Percentiles rank a stretch among this genome's conserved stretches.
These are phyloP conservation scores for Tolypocladium guangdongense DNA, from an alignment of 2,329 filamentous ascomycete genomes.

Conservation along the genomic window DNA sequence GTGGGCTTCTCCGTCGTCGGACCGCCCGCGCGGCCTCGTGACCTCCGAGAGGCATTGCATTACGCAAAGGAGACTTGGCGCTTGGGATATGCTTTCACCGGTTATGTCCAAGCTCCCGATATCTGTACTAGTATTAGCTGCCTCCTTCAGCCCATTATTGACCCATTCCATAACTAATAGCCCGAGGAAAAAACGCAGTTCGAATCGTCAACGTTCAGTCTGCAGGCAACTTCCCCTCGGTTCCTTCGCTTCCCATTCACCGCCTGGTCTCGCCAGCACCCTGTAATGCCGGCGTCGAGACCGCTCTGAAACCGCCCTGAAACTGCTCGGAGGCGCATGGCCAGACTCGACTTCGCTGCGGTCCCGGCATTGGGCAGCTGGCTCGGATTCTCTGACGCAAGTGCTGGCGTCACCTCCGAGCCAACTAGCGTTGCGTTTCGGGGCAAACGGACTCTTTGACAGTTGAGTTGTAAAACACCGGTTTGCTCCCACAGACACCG, in stretches of 20 bases:
- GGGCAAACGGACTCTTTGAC: not conserved
- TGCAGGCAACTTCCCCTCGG: not conserved
- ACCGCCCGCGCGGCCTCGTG: not conserved
- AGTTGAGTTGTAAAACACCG: not conserved
- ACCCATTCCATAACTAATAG: not conserved
- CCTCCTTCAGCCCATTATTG: not conserved
- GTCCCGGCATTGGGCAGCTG: not conserved
- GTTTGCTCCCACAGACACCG: not conserved
- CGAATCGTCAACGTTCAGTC: not conserved
- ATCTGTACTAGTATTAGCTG: not conserved
- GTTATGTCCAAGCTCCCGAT: not conserved
- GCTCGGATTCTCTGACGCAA: not conserved
- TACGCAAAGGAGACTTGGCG: not conserved
- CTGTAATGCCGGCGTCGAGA: constrained; percentile 9
- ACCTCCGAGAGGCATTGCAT: not conserved
- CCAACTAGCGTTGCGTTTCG: not conserved
- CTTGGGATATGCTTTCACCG: not conserved
- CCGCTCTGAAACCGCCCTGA: constrained; percentile 15
- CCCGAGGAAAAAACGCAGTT: not conserved
- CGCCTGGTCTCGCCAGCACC: constrained; percentile 5
- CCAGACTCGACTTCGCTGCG: not conserved
- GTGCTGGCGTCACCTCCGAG: not conserved
- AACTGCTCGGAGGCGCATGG: constrained; percentile 6
- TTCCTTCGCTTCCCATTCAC: not conserved
- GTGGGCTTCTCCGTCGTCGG: not conserved